Evolutionary conservation across 2,329 filamentous ascomycete genomes (phyloP).

Genomic region (Trichoderma atrobrunneum): DNA sequence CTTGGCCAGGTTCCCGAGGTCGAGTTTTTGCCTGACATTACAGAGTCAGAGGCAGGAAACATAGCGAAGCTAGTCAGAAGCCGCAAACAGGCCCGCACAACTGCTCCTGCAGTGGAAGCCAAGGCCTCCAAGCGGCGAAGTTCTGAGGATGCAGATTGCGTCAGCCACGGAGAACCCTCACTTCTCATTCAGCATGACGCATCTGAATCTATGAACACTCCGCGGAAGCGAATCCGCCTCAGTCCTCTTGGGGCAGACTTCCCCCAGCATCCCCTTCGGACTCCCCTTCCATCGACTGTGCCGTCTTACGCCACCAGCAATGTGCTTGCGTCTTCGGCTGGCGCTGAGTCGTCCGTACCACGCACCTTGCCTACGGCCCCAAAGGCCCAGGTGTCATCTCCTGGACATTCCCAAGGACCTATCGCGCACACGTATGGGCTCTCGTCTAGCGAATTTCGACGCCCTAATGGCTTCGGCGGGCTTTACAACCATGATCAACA

Average conservation of each 20-base stretch:
- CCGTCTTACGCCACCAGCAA: constrained; percentile 14
- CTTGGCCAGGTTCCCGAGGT: constrained; percentile 54
- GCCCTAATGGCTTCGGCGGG: background rate
- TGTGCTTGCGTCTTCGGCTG: background rate
- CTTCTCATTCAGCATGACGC: background rate
- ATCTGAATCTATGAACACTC: constrained; percentile 14
- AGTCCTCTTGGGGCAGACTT: background rate
- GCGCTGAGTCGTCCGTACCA: constrained; percentile 8
- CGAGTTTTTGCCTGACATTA: constrained; percentile 57
- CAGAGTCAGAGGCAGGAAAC: constrained; percentile 33
- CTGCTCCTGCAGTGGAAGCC: background rate
- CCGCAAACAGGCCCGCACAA: constrained; percentile 24
- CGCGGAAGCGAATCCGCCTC: constrained; percentile 27
- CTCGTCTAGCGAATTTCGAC: background rate
- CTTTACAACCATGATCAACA: background rate
- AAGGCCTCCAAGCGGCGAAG: constrained; percentile 29
- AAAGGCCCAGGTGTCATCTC: constrained; percentile 22
- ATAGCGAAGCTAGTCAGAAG: constrained; percentile 25
- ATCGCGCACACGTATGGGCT: background rate
- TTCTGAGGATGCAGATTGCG: constrained; percentile 18
- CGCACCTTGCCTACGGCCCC: constrained; percentile 26
- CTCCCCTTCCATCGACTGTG: background rate
- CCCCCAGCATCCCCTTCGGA: background rate
- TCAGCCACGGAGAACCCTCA: background rate
- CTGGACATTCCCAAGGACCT: constrained; percentile 20